Conservation (phyloP, 1,284 basidiomycete species). For the Cryptococcus maquisensis region DNA sequence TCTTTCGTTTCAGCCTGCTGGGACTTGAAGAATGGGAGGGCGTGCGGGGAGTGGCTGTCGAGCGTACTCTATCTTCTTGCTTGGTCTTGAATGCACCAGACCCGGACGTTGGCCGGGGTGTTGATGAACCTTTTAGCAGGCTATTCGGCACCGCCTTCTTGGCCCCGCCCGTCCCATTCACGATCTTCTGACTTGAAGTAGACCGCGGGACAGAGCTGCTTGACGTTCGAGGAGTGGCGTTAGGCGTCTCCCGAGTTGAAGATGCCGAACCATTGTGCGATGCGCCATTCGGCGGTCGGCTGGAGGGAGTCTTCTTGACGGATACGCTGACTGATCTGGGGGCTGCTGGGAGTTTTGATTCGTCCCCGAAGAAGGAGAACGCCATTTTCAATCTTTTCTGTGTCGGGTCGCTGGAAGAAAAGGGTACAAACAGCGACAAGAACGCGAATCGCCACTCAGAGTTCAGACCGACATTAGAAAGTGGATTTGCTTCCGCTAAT, state of each 20-base stretch:
- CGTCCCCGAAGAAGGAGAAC: conserved; percentile 32
- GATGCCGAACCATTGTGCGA: neutral
- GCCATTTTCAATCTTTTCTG: conserved; percentile 15
- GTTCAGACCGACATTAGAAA: too few relatives aligned
- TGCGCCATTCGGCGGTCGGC: neutral
- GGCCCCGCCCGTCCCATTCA: neutral
- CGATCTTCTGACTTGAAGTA: neutral
- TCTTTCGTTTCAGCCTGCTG: conserved; percentile 8
- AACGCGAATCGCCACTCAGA: too few relatives aligned
- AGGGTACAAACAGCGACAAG: neutral
- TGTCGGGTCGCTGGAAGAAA: neutral
- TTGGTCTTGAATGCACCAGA: neutral
- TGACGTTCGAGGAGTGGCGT: neutral
- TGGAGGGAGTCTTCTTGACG: conserved; percentile 12
- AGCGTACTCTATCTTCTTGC: neutral
- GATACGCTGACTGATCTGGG: conserved; percentile 10
- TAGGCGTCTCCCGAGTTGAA: too few relatives aligned
- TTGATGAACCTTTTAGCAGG: neutral
- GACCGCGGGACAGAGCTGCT: neutral
- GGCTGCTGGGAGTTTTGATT: conserved; percentile 13
- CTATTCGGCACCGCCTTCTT: neutral
- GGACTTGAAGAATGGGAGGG: conserved; percentile 7
- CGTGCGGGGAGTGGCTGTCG: neutral
- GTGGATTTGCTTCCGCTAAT: too few relatives aligned
- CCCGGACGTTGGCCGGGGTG: conserved; percentile 1